Base-by-base conservation (phyloP, 176 grass and related monocot species). In the Eragrostis curvula region DNA sequence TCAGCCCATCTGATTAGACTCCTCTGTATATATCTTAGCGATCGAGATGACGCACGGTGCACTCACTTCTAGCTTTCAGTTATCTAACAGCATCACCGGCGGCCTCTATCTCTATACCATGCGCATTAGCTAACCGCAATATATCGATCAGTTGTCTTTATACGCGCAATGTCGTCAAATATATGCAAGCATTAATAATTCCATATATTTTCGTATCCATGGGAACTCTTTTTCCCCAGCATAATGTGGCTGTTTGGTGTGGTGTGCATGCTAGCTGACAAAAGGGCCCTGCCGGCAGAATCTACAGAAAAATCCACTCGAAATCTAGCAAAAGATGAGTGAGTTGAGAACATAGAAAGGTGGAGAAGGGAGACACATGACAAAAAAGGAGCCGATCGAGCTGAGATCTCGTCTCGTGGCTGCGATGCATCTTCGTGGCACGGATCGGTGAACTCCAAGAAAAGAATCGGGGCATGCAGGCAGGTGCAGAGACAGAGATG, bases 401-500 rank as follows among this genome's bases (percentile, higher is more conserved):
- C 20, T n/a, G 66, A 71, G 21, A 23, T 21, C 55, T 58, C 55
- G 21, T 58, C 17, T 30, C 41, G 41, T 61, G 79, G 53, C 41
- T n/a, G 24, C 41, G 13, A 60, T 47, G 79, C 40, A 44, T n/a
- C 39, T 18, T 16, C 64, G 48, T 80, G 61, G 58, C 10, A 49
- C 47, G 46, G 71, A 63, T 65, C 51, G 20, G 21, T 12, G 7
- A 43, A 11, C 16, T 70, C 66, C 50, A 36, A 36, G 18, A 68
- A 70, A 70, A 5, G 66, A 58, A 80, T 56, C 64, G n/a, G n/a
- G 21, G 46, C 77, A 39, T 63, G 44, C 46, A 45, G 27, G 44
- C 28, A 66, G 36, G 9, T 18, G 70, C 71, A 28, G 30, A 30
- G 39, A 44, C n/a, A 30, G 50, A 71, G 51, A 61, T 58, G 41